Conservation (phyloP, 2,329 filamentous ascomycete species). For the Pseudogymnoascus destructans region DNA sequence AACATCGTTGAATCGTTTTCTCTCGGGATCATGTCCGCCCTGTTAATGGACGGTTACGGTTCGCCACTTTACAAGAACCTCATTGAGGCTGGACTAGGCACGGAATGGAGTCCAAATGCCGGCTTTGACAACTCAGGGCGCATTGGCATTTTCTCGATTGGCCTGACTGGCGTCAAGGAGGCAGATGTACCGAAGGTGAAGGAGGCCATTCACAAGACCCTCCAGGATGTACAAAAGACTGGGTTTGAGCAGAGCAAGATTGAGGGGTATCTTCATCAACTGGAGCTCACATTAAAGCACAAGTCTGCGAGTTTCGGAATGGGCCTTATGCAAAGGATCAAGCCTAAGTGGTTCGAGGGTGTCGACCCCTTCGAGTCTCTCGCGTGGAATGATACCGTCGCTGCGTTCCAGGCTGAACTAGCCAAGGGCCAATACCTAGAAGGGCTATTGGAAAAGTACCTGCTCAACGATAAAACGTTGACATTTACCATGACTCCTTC, state of each 20-base stretch:
- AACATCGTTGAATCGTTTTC: conserved; percentile 84
- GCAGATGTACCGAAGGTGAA: conserved; percentile 67
- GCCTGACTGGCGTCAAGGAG: conserved; percentile 77
- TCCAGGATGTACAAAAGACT: conserved; percentile 54
- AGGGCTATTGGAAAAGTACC: conserved; percentile 72
- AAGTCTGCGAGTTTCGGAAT: conserved; percentile 95
- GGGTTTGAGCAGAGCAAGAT: conserved; percentile 87
- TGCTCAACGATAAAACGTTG: conserved; percentile 74
- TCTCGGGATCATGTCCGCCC: conserved; percentile 63
- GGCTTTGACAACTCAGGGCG: conserved; percentile 74
- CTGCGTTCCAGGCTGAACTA: conserved; percentile 66
- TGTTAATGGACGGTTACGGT: conserved; percentile 88
- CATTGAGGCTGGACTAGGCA: conserved; percentile 79
- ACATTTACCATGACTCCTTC: conserved; percentile 93
- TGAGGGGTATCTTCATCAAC: conserved; percentile 82
- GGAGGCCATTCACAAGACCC: conserved; percentile 56
- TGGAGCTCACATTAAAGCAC: conserved; percentile 87
- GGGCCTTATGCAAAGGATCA: conserved; percentile 74
- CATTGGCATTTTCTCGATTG: conserved; percentile 75
- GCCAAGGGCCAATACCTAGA: conserved; percentile 72
- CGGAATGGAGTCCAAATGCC: conserved; percentile 88
- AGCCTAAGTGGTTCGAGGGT: conserved; percentile 91
- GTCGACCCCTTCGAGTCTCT: conserved; percentile 83
- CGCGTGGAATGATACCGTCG: conserved; percentile 80
- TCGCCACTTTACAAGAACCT: conserved; percentile 83